Evolutionary conservation across 73 alveolate species (phyloP), one percentile per base, ranked within the genome.

Genomic region (Urostyla sp.): DNA sequence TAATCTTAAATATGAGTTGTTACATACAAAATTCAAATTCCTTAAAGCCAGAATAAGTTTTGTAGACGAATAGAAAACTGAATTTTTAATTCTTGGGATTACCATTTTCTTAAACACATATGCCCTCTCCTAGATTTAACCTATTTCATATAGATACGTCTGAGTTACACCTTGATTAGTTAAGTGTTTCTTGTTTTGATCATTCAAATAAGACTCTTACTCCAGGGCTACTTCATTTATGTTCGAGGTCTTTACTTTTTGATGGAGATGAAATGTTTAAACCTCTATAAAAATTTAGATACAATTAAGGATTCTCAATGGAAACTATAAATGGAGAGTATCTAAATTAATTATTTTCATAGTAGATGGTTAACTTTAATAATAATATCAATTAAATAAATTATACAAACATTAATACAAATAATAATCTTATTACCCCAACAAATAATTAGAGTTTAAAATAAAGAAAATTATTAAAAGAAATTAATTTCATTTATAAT

Each of bases 121-220:
- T 66, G 66, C 80, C 80, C 13, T 16, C 37, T 8, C 63, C 80
- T 3, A 66, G 80, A 24, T 66, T 66, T 28, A 66, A 66, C 30
- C 28, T 66, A 15, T 66, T 66, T 48, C 80, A 66, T 40, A 66
- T 66, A 18, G 80, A 66, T 44, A 66, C 37, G n/a, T 28, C 37
- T 21, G 80, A 66, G 46, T 40, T 66, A 4, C 80, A 66, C 45
- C 15, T 66, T 16, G 5, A 43, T 24, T 6, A 1, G 21, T 23
- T 66, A 7, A 5, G 44, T 4, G 61, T 54, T 18, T 50, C 10
- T 13, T 18, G 10, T 50, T 18, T 10, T 18, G 54, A 55, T 23
- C 15, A 7, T 8, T 18, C 5, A 55, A 24, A n/a, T 32, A 36
- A 7, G n/a, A 31, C 28, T 5, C 13, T 5, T 6, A 15, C 34